Base-by-base conservation (phyloP, 305 asterid genomes). In the Rubia peregrina region DNA sequence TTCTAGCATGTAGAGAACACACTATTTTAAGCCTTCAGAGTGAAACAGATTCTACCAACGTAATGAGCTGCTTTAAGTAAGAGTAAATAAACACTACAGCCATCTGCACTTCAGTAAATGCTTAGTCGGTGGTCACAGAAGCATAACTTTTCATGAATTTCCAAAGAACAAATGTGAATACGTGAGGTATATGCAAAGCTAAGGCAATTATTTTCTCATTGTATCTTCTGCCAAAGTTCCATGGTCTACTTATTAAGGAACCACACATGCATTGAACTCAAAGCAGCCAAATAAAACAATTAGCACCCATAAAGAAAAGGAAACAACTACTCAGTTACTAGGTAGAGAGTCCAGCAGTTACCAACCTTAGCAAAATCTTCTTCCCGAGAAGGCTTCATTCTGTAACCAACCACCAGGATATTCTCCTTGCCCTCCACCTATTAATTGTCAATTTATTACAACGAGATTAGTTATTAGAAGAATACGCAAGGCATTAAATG, bases 341-440 rank as follows among this genome's bases (percentile, higher is more conserved):
- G 44, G 44, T 73, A 11, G 21, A 38, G 10, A 61, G 33, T 73
- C 65, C 22, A 61, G 59, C 41, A 53, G 21, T 26, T 48, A 33
- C 84, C 55, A 26, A 91, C 97, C 96, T 94, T 91, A 42, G 89
- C 89, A 85, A 94, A 89, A 83, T 94, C 99, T 82, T 87, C 90
- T 85, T 86, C 96, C 63, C 98, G 96, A 67, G 99, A 94, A 82
- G 90, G 88, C 84, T 94, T 94, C 99, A 94, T 94, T 67, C 82
- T 87, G 71, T 89, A 94, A 67, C 93, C 99, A 74, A 94, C 90
- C 41, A 70, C 74, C 81, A 82, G 73, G 85, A 71, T 76, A 71
- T 70, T 69, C 69, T 86, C 88, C 70, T 73, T 80, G 76, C 80
- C 83, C 65, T 73, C 66, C 67, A 88, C 88, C 98, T 94, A 82